Percentiles rank a stretch among this genome's conserved stretches.
These are phyloP conservation scores for Nidularia sp. DNA, from an alignment of 768 basidiomycete species.

Conservation along the genomic window DNA sequence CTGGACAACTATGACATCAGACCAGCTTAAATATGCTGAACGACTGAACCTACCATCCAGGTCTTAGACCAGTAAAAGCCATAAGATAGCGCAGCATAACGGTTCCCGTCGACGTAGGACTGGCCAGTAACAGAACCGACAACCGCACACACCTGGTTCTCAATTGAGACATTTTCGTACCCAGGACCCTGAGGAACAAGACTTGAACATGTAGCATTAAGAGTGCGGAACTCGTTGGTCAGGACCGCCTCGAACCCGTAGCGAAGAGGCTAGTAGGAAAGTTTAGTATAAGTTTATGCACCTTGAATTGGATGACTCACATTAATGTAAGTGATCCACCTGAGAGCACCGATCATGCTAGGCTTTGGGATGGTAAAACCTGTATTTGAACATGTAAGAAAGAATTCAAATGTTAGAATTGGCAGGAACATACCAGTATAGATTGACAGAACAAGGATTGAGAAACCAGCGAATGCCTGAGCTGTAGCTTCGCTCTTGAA, in stretches of 20 bases:
- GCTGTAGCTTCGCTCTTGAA: constrained; percentile 60
- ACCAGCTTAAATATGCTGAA: not conserved
- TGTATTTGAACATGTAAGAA: too few relatives aligned
- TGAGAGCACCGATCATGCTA: constrained; percentile 63
- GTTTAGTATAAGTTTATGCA: constrained; percentile 4
- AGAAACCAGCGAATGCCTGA: constrained; percentile 51
- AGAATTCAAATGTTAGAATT: too few relatives aligned
- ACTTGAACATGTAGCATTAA: constrained; percentile 54
- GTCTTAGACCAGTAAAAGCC: constrained; percentile 34
- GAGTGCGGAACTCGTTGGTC: constrained; percentile 77
- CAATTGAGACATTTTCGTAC: constrained; percentile 51
- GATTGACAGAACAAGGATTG: constrained; percentile 22
- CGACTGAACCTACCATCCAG: constrained; percentile 32
- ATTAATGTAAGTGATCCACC: constrained; percentile 65
- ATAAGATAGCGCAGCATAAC: constrained; percentile 43
- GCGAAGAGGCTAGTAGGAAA: constrained; percentile 6
- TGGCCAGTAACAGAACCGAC: constrained; percentile 61
- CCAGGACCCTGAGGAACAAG: constrained; percentile 61
- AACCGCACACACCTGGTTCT: constrained; percentile 73
- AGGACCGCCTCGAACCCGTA: constrained; percentile 64
- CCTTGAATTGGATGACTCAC: constrained; percentile 23
- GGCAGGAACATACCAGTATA: constrained; percentile 15
- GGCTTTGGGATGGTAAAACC: constrained; percentile 48
- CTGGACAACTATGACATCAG: constrained; percentile 19
- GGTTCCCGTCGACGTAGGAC: constrained; percentile 51